A percentile compares a stretch with the other conserved stretches of the same genome.
Evolutionary conservation across 495 filamentous ascomycete species (phyloP).

Genomic region (Lasiosphaeria miniovina): DNA sequence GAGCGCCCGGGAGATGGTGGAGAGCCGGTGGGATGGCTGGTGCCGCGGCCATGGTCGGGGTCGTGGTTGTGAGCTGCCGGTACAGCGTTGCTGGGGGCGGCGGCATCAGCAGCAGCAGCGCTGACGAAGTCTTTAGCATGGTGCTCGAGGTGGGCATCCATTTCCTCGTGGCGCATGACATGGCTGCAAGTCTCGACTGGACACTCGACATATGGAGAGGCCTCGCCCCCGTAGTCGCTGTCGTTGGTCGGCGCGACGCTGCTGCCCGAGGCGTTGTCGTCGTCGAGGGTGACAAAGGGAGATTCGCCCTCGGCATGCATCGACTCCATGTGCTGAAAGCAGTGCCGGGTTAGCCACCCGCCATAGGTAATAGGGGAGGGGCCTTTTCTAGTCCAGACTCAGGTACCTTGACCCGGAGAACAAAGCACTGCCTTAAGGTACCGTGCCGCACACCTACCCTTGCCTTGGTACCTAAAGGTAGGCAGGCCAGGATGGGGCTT

Average conservation of each 20-base stretch:
- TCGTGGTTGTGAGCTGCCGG: not conserved
- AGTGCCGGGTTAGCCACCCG: not conserved
- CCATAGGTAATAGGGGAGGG: too few species aligned
- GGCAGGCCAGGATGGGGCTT: too few species aligned
- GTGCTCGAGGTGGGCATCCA: conserved; percentile 71
- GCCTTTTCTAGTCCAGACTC: too few species aligned
- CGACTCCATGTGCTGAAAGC: conserved; percentile 53
- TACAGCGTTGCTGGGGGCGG: not conserved
- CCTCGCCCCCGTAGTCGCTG: conserved; percentile 40
- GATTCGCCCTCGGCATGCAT: conserved; percentile 51
- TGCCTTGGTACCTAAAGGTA: too few species aligned
- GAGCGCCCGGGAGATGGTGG: conserved; percentile 14
- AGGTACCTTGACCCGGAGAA: too few species aligned
- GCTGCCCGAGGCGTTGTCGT: conserved; percentile 5
- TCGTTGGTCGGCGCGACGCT: conserved; percentile 38
- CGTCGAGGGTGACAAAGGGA: conserved; percentile 46
- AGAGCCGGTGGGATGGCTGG: not conserved
- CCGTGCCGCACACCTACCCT: too few species aligned
- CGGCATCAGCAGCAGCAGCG: conserved; percentile 28
- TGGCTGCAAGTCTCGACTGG: conserved; percentile 72
- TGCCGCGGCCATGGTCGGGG: not conserved
- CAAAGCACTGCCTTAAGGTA: too few species aligned
- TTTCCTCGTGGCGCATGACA: conserved; percentile 53
- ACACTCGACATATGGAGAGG: conserved; percentile 60
- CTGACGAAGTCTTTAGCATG: conserved; percentile 62